These are phyloP conservation scores for Wickerhamiella australiensis DNA, from an alignment of 805 yeast genomes.

Conservation along the genomic window DNA sequence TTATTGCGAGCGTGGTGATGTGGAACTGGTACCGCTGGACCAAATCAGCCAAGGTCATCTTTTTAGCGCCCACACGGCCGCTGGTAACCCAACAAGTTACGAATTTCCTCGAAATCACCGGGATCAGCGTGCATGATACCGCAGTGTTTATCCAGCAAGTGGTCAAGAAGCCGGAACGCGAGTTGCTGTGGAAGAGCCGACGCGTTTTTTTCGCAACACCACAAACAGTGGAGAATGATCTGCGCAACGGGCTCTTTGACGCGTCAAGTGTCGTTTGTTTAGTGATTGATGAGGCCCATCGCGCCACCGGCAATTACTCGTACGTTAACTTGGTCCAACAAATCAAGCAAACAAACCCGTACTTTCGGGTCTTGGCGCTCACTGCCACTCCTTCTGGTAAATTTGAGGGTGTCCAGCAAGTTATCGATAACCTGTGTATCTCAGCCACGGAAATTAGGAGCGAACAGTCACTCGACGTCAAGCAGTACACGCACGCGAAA, in stretches of 20 bases:
- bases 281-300: conserved; percentile 91
- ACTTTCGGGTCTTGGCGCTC: conserved; percentile 67
- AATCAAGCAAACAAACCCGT: conserved; percentile 47
- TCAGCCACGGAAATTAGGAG: conserved; percentile 76
- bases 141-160: conserved; percentile 33
- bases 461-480: conserved; percentile 68
- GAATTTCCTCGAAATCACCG: conserved; percentile 81
- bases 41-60: conserved; percentile 60
- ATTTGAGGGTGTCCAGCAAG: conserved; percentile 76
- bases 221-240: conserved; percentile 87
- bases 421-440: conserved; percentile 59
- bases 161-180: conserved; percentile 45
- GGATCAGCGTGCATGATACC: conserved; percentile 62
- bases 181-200: conserved; percentile 62
- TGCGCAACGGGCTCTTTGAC: conserved; percentile 57
- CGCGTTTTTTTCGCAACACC: conserved; percentile 91
- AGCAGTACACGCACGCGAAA: conserved; percentile 63
- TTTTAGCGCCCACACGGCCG: conserved; percentile 96
- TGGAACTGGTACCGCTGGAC: conserved; percentile 84
- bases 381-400: conserved; percentile 95
- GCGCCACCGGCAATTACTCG: conserved; percentile 83
- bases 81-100: conserved; percentile 91
- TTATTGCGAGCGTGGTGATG: conserved; percentile 91
- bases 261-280: conserved; percentile 65
- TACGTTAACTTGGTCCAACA: conserved; percentile 72